Percentiles rank a stretch among this genome's conserved stretches.
Evolutionary conservation across 2,329 filamentous ascomycete genomes (phyloP).

Genomic region (Monascus ruber): DNA sequence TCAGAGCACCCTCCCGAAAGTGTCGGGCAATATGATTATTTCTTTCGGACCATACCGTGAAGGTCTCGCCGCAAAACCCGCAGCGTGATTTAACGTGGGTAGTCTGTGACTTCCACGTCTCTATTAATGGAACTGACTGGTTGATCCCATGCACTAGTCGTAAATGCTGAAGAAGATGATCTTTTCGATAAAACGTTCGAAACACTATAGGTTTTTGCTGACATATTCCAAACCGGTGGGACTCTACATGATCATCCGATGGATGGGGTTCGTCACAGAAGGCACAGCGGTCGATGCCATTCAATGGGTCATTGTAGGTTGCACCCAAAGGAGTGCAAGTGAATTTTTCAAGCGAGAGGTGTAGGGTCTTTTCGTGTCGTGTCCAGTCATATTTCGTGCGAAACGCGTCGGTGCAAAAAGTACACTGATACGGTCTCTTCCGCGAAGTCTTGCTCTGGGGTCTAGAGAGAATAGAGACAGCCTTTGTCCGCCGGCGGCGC

Average conservation of each 20-base stretch:
- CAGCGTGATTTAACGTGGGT: conserved; percentile 35
- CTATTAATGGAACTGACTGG: conserved; percentile 35
- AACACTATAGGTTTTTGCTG: conserved; percentile 41
- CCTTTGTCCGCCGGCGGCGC: conserved; percentile 31
- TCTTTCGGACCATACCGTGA: conserved; percentile 21
- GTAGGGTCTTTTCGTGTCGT: conserved; percentile 37
- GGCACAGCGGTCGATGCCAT: conserved; percentile 29
- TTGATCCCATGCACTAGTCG: conserved; percentile 44
- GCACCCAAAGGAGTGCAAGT: conserved; percentile 43
- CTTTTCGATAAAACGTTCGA: conserved; percentile 49
- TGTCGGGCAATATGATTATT: conserved; percentile 27
- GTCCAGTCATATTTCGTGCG: conserved; percentile 38
- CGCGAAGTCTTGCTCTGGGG: conserved; percentile 12
- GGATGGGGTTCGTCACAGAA: conserved; percentile 42
- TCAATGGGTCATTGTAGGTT: conserved; percentile 19
- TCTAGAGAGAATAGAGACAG: conserved; percentile 6
- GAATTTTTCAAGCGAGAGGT: conserved; percentile 37
- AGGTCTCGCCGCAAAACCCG: conserved; percentile 22
- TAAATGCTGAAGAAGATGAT: conserved; percentile 46
- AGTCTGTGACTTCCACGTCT: conserved; percentile 42
- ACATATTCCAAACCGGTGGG: conserved; percentile 41
- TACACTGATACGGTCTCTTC: conserved; percentile 31
- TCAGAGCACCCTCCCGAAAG: conserved; percentile 21
- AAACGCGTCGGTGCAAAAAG: conserved; percentile 38
- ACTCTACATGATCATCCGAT: conserved; percentile 38